Evolutionary conservation across 2,329 filamentous ascomycete genomes (phyloP), one percentile per base, ranked within the genome.

Genomic region (Aspergillus felis): DNA sequence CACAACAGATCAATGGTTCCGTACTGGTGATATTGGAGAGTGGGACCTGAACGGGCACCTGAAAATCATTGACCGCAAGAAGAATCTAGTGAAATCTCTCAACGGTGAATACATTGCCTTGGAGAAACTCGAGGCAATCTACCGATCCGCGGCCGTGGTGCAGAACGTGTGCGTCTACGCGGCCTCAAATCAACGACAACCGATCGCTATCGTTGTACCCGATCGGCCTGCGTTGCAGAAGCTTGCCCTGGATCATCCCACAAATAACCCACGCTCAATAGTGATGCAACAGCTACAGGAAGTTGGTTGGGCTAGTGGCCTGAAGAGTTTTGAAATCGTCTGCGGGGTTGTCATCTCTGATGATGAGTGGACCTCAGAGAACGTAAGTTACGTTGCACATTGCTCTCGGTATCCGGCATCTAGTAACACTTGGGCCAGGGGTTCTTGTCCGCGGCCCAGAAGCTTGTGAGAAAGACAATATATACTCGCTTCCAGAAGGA

Each of bases 41-140:
- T 94, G 93, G 68, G 87, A 93, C 74, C 72, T 79, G 48, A 82
- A 88, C 61, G 93, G 93, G 47, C 90, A 96, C 72, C 77, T 97
- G 64, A 85, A 82, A 66, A 88, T 97, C 72, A 92, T 97, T 70
- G 93, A 97, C 75, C 91, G 93, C 66, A 92, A 96, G 85, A 97
- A 97, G 87, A 97, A 97, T 78, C 81, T 97, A 56, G 90, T 97
- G 76, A 97, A 97, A 86, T 92, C 94, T 61, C 84, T 91, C 63
- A 92, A 92, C 60, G 93, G 93, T 66, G 93, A 97, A 81, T 97
- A 97, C 76, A 95, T 97, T 73, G 94, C 93, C 24, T 84, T 99
- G 3, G 93, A 97, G 80, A 97, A 92, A 81, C 86, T 97, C 58
- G 93, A 97, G 78, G 89, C 92, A 3, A 82, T 96, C 55, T 97